Conservation (phyloP, 371 early-diverging fungal genomes). For the Nematocida sp. region DNA sequence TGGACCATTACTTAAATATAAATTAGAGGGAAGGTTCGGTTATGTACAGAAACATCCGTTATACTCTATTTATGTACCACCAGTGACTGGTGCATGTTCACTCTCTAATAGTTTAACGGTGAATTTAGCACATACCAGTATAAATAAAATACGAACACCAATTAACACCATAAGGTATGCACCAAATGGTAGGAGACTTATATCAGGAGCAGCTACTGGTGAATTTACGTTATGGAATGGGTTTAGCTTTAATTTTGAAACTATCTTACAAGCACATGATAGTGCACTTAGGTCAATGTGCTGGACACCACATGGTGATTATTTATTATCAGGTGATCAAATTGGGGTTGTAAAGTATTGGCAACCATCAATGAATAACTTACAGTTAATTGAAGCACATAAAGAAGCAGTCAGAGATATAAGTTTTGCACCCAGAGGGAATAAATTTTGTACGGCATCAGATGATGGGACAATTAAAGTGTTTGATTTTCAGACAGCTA, state of each 20-base stretch:
- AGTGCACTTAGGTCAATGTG: conserved; percentile 91
- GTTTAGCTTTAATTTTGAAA: conserved; percentile 96
- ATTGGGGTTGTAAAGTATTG: conserved; percentile 94
- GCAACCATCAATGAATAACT: conserved; percentile 94
- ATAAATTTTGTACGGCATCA: conserved; percentile 90
- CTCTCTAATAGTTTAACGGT: conserved; percentile 37
- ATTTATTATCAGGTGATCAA: conserved; percentile 92
- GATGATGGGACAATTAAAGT: conserved; percentile 94
- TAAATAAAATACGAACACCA: conserved; percentile 90
- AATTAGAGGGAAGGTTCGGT: conserved; percentile 42
- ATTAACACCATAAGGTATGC: conserved; percentile 94
- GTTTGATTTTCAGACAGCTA: conserved; percentile 84
- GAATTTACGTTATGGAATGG: conserved; percentile 99
- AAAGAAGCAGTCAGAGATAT: conserved; percentile 83
- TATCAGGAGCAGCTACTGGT: conserved; percentile 91
- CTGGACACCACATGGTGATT: conserved; percentile 91
- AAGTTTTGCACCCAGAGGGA: conserved; percentile 80
- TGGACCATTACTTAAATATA: conserved; percentile 75
- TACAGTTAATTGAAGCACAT: conserved; percentile 86
- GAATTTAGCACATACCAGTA: conserved; percentile 79
- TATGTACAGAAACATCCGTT: conserved; percentile 55
- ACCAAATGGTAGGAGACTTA: conserved; percentile 91
- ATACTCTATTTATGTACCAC: conserved; percentile 54
- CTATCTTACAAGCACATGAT: conserved; percentile 81
- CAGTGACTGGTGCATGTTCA: conserved; percentile 46